A percentile compares a stretch with the other conserved stretches of the same genome.
phyloP scores from a whole-genome alignment of 2,329 filamentous ascomycete species.

The Colletotrichum filicis region DNA sequence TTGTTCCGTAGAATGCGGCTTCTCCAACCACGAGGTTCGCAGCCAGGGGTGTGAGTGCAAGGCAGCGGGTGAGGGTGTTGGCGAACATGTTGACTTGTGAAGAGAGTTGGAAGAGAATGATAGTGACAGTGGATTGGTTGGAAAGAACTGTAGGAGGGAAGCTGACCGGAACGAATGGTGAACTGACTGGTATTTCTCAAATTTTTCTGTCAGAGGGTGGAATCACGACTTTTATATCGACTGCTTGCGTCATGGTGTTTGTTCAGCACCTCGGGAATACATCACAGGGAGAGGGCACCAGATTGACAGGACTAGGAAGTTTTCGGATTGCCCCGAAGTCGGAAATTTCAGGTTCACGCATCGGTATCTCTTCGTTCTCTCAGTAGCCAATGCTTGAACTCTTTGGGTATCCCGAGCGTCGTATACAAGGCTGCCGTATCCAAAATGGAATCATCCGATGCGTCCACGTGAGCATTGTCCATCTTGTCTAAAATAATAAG shows the following conservation, averaged over 20 bases:
- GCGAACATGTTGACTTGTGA: neutral
- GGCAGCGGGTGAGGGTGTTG: too few relatives aligned
- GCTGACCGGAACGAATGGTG: neutral
- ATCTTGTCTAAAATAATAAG: accelerated
- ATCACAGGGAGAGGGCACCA: neutral
- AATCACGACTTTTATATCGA: neutral
- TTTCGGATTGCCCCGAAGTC: neutral
- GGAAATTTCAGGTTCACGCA: neutral
- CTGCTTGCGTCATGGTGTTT: neutral
- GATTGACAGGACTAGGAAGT: neutral
- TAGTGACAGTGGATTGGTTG: neutral
- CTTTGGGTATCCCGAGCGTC: neutral
- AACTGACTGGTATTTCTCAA: neutral
- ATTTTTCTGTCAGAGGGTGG: neutral
- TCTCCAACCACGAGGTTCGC: neutral
- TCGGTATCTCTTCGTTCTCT: neutral
- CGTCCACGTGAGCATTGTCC: neutral
- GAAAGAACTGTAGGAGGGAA: neutral
- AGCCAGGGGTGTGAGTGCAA: neutral
- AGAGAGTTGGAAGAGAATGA: neutral
- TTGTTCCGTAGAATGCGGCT: neutral
- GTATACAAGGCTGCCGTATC: too few relatives aligned
- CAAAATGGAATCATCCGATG: neutral
- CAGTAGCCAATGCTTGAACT: neutral
- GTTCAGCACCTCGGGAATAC: neutral